phyloP scores from a whole-genome alignment of 1,284 basidiomycete species.

The Ustilago curta region DNA sequence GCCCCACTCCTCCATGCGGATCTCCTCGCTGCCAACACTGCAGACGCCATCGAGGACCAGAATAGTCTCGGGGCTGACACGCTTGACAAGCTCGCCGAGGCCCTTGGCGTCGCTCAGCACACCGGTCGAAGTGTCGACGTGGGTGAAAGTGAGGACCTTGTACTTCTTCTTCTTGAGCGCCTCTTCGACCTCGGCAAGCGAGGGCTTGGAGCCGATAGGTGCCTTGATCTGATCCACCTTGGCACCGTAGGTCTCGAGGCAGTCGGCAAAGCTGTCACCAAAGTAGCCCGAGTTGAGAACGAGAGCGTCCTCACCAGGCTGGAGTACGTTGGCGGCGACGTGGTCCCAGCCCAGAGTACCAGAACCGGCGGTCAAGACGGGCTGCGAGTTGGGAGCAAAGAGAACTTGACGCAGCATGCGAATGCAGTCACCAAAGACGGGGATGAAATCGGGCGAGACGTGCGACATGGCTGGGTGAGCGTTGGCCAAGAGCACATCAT shows the following conservation, averaged over 20 bases:
- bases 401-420: slow-evolving; percentile 79
- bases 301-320: slow-evolving; percentile 82
- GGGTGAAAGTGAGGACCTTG: slow-evolving; percentile 91
- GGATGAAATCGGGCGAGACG: slow-evolving; percentile 88
- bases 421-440: slow-evolving; percentile 89
- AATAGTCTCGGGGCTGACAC: slow-evolving; percentile 86
- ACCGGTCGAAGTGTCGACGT: slow-evolving; percentile 76
- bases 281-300: slow-evolving; percentile 75
- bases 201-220: slow-evolving; percentile 82
- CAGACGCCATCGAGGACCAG: slow-evolving; percentile 92
- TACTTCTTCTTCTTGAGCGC: slow-evolving; percentile 85
- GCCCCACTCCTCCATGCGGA: slow-evolving; percentile 90
- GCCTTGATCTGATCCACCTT: slow-evolving; percentile 88
- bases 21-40: slow-evolving; percentile 94
- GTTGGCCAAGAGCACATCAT: slow-evolving; percentile 75
- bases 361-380: slow-evolving; percentile 87
- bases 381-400: slow-evolving; percentile 74
- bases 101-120: slow-evolving; percentile 88
- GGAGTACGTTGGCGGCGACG: slow-evolving; percentile 78
- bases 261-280: slow-evolving; percentile 67
- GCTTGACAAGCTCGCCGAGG: slow-evolving; percentile 80
- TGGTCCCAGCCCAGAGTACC: slow-evolving; percentile 91
- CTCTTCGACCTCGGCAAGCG: slow-evolving; percentile 75
- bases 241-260: slow-evolving; percentile 82
- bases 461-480: slow-evolving; percentile 73